Evolutionary conservation across 164 flowering plant species (phyloP).

Genomic region (Vitis labrusca): DNA sequence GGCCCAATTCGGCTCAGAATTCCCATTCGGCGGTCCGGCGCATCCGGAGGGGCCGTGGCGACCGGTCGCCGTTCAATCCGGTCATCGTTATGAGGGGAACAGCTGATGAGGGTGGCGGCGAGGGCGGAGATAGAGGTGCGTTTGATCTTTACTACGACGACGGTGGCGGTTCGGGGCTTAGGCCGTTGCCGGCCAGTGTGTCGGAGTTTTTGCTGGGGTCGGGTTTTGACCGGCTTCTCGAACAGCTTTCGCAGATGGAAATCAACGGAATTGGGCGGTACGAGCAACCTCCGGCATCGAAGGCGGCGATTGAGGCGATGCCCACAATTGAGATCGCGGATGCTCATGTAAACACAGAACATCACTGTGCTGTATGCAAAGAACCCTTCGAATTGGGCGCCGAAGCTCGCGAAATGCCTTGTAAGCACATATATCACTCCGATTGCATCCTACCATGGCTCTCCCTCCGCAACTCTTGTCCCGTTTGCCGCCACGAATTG

Average conservation of each 20-base stretch:
- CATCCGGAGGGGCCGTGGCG: constrained; percentile 38
- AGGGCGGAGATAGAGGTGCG: constrained; percentile 22
- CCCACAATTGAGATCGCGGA: constrained; percentile 31
- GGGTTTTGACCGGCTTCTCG: constrained; percentile 62
- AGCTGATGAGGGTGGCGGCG: constrained; percentile 17
- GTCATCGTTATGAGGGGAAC: constrained; percentile 61
- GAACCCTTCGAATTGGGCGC: constrained; percentile 42
- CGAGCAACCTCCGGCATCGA: constrained; percentile 70
- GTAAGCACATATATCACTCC: constrained; percentile 55
- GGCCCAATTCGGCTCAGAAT: constrained; percentile 11
- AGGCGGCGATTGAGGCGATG: constrained; percentile 52
- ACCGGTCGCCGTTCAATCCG: constrained; percentile 66
- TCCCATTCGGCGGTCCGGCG: constrained; percentile 26
- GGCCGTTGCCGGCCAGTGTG: constrained; percentile 60
- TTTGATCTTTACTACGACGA: constrained; percentile 65
- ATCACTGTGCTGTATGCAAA: constrained; percentile 55
- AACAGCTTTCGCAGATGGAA: constrained; percentile 59
- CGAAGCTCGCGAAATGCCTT: constrained; percentile 60
- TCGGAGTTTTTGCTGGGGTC: constrained; percentile 68
- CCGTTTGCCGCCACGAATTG: constrained; percentile 64
- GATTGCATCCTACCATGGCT: constrained; percentile 72
- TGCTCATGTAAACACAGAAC: constrained; percentile 21
- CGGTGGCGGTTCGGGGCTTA: constrained; percentile 54
- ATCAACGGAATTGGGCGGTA: constrained; percentile 41
- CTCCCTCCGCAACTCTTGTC: constrained; percentile 56